These are phyloP conservation scores for Paramecium caudatum DNA, from an alignment of 73 alveolate genomes.

Conservation along the genomic window DNA sequence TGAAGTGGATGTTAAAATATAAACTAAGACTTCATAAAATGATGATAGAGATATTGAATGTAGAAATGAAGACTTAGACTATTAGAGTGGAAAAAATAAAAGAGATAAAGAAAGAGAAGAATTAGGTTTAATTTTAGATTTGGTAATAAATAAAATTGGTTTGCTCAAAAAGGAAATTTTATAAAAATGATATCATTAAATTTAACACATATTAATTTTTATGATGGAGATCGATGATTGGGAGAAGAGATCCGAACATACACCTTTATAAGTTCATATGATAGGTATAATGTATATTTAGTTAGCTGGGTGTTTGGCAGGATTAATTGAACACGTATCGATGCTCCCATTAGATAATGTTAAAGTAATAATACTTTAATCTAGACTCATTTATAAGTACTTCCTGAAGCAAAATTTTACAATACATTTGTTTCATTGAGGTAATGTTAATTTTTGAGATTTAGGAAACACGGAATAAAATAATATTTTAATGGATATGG, in stretches of 20 bases:
- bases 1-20: not conserved
- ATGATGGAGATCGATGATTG: constrained; percentile 68
- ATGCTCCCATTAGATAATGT: constrained; percentile 93
- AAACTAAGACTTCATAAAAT: constrained; percentile 13
- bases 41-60: constrained; percentile 63
- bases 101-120: constrained; percentile 66
- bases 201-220: too few species aligned
- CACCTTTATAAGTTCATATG: constrained; percentile 69
- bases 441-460: constrained; percentile 54
- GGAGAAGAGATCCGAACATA: constrained; percentile 74
- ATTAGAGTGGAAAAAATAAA: constrained; percentile 19
- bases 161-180: constrained; percentile 39
- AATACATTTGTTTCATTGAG: constrained; percentile 1
- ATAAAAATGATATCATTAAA: constrained; percentile 43
- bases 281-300: constrained; percentile 32
- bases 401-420: constrained; percentile 14
- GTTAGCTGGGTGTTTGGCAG: constrained; percentile 93
- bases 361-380: constrained; percentile 70
- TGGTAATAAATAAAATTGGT: constrained; percentile 46
- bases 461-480: constrained; percentile 84
- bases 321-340: constrained; percentile 91
- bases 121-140: constrained; percentile 32
- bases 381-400: constrained; percentile 62
- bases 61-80: constrained; percentile 58
- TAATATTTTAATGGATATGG: constrained; percentile 88